phyloP scores from a whole-genome alignment of 768 basidiomycete species.

The Mycena metata region DNA sequence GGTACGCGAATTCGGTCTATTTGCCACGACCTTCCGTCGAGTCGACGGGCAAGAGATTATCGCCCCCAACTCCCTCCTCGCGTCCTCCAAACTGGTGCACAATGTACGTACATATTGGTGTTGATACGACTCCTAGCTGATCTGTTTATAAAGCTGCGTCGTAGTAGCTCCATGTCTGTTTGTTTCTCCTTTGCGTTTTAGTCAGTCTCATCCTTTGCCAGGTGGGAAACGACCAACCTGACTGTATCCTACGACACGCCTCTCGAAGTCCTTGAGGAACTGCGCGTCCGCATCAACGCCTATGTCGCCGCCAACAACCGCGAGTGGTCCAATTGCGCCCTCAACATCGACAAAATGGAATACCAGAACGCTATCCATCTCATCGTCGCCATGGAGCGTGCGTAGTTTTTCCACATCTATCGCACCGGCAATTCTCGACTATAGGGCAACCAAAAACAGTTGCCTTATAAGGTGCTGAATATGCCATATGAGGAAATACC shows the following conservation, averaged over 20 bases:
- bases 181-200: conserved; percentile 1
- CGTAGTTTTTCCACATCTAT: conserved; percentile 44
- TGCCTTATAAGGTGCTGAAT: too few species aligned
- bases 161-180: conserved; percentile 79
- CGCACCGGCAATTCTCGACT: too few species aligned
- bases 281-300: conserved; percentile 67
- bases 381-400: conserved; percentile 79
- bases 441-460: too few species aligned
- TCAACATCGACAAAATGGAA: conserved; percentile 87
- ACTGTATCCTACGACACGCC: conserved; percentile 79
- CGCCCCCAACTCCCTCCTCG: conserved; percentile 80
- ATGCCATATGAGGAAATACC: too few species aligned
- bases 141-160: too few species aligned
- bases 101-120: too few species aligned
- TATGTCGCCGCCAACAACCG: conserved; percentile 76
- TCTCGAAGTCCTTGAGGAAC: conserved; percentile 76
- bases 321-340: conserved; percentile 75
- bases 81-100: conserved; percentile 80
- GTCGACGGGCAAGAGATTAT: conserved; percentile 87
- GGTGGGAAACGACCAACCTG: conserved; percentile 79
- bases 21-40: conserved; percentile 83
- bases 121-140: too few species aligned
- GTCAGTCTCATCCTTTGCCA: conserved; percentile 33
- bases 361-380: conserved; percentile 80
- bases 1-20: conserved; percentile 85